phyloP scores from a whole-genome alignment of 495 filamentous ascomycete genomes.

The Hypoxylon rickii region DNA sequence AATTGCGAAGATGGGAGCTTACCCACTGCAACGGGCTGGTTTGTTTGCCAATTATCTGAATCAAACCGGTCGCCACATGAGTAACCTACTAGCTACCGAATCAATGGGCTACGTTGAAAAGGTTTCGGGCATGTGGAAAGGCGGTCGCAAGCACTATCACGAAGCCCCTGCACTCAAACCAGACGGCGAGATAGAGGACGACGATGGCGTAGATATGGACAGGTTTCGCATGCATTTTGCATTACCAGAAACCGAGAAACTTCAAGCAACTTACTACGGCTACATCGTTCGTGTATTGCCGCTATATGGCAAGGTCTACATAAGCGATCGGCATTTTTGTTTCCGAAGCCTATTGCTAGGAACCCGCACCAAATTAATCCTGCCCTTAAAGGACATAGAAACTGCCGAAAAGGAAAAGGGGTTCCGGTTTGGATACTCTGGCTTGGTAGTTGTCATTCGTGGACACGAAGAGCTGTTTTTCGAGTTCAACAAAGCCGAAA shows the following conservation, averaged over 20 bases:
- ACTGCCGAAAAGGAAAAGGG: slow-evolving; percentile 95
- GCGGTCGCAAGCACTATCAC: slow-evolving; percentile 85
- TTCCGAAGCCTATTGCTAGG: slow-evolving; percentile 91
- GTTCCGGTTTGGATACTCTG: slow-evolving; percentile 89
- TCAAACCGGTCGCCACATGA: slow-evolving; percentile 75
- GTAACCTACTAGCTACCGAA: slow-evolving; percentile 82
- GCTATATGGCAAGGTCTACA: slow-evolving; percentile 95
- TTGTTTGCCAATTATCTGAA: slow-evolving; percentile 84
- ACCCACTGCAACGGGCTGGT: slow-evolving; percentile 84
- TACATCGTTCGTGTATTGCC: slow-evolving; percentile 86
- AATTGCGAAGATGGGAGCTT: slow-evolving; percentile 72
- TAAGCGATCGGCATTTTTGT: slow-evolving; percentile 87
- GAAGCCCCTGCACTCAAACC: slow-evolving; percentile 70
- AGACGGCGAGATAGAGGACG: slow-evolving; percentile 60
- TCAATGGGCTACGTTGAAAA: slow-evolving; percentile 98
- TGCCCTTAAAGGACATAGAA: slow-evolving; percentile 90
- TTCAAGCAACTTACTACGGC: slow-evolving; percentile 91
- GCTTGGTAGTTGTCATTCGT: slow-evolving; percentile 86
- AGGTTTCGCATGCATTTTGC: slow-evolving; percentile 91
- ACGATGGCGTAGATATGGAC: slow-evolving; percentile 68
- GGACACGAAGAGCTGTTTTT: slow-evolving; percentile 98
- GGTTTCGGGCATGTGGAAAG: slow-evolving; percentile 96
- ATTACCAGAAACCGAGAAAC: slow-evolving; percentile 76
- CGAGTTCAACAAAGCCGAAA: slow-evolving; percentile 78
- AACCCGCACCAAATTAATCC: slow-evolving; percentile 89